Evolutionary conservation across 192 early-diverging fungal species (phyloP).

Genomic region (Coemansia sp.): DNA sequence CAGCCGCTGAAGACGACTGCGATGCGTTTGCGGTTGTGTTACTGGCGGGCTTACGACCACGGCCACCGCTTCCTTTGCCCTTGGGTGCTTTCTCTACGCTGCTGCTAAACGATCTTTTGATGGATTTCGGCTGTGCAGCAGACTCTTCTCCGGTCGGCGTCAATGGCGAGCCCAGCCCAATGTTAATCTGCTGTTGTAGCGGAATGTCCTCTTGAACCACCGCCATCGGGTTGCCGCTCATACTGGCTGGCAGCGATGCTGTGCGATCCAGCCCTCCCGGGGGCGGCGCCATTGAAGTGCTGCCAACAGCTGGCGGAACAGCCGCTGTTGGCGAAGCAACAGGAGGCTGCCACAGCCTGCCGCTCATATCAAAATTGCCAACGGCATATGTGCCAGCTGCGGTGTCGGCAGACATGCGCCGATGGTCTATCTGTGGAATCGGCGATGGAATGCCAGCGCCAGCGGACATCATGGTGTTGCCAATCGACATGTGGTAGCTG

Average conservation of each 20-base stretch:
- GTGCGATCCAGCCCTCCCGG: not conserved
- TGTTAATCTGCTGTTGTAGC: conserved; percentile 1
- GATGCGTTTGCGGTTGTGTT: not conserved
- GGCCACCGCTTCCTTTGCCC: conserved; percentile 2
- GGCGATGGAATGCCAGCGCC: conserved; percentile 1
- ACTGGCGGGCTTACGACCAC: conserved; percentile 3
- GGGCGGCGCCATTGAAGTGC: not conserved
- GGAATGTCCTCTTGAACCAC: conserved; percentile 4
- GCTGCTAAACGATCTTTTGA: not conserved
- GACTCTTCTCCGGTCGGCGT: not conserved
- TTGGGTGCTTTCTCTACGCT: conserved; percentile 1
- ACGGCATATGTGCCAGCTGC: not conserved
- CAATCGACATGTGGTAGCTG: conserved; percentile 1
- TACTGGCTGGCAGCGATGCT: conserved; percentile 1
- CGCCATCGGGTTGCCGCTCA: not conserved
- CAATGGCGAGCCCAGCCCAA: not conserved
- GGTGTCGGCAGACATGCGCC: conserved; percentile 15
- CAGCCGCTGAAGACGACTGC: not conserved
- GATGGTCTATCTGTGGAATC: conserved; percentile 7
- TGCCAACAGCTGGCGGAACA: not conserved
- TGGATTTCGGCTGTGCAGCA: not conserved
- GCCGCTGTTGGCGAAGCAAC: not conserved
- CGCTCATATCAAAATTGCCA: conserved; percentile 18
- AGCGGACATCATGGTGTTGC: not conserved
- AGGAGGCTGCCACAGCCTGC: conserved; percentile 18